phyloP scores from a whole-genome alignment of 208 protist genomes.

The Naegleria gruberi region DNA sequence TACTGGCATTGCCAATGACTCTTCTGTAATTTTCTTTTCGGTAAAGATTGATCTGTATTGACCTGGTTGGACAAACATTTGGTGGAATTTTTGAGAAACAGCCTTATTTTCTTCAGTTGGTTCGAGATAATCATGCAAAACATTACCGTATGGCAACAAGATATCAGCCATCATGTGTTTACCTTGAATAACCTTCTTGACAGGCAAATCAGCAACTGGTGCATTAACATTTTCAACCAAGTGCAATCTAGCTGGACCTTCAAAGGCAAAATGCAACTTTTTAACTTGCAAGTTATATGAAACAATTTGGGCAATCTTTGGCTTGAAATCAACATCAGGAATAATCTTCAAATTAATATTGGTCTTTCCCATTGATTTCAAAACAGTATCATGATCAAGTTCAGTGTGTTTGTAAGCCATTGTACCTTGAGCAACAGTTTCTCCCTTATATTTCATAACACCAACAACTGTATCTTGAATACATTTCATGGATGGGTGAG shows the following conservation, averaged over 20 bases:
- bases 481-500: not conserved
- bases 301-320: not conserved
- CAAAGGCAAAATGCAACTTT: not conserved
- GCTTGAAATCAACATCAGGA: not conserved
- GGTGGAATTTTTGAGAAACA: too few species aligned
- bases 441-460: not conserved
- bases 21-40: not conserved
- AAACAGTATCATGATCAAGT: not conserved
- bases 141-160: not conserved
- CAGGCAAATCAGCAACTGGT: not conserved
- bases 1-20: not conserved
- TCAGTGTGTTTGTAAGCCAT: not conserved
- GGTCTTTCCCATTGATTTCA: not conserved
- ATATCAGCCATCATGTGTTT: slow-evolving; percentile 1
- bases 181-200: not conserved
- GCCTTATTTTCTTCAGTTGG: not conserved
- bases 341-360: slow-evolving; percentile 4
- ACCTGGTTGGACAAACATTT: not conserved
- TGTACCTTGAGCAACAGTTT: not conserved
- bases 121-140: slow-evolving; percentile 1
- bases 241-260: not conserved
- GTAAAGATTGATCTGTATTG: not conserved
- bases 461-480: not conserved
- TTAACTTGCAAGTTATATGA: not conserved
- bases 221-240: not conserved